Evolutionary conservation across 1,139 yeast species (phyloP), one percentile per base, ranked within the genome.

Genomic region (Zygosaccharomyces sapae): DNA sequence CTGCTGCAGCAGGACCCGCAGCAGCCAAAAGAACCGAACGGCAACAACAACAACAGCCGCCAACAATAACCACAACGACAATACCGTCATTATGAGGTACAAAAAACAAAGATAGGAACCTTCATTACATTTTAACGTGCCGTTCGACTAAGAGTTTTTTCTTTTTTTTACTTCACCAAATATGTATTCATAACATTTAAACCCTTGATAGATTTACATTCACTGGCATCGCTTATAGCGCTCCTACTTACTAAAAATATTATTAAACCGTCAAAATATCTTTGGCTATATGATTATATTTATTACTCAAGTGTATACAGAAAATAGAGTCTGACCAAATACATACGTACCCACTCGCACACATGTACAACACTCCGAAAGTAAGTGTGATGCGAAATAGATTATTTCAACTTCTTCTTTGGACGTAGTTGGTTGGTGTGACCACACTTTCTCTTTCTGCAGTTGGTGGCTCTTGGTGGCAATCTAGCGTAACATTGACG

Each of bases 371-470:
- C 5, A 27, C 30, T 27, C 30, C n/a, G 30, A 27, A 27, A 3
- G 30, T 33, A 38, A 33, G 29, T 37, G 22, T 12, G 42, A 42
- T 35, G 49, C 54, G 57, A 69, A 75, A 74, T 71, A 71, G 77
- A 73, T 78, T 80, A 90, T 83, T 90, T 90, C 77, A 89, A 85
- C 89, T 92, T 92, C 95, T 92, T 92, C 96, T 90, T 90, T 79
- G 97, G 97, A 83, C 97, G 89, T 78, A 92, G 87, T 83, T 92
- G 98, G 83, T 92, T 92, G 76, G 96, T 82, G 95, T 92, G 98
- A 72, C 98, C 98, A 79, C 98, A 92, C 85, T 92, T 92, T 88
- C 97, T 89, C 97, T 92, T 92, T 83, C 98, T 89, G 85, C 98
- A 92, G 96, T 92, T 92, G 79, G 97, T 92, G 69, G 98, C 98